Base-by-base conservation (phyloP, 2,329 filamentous ascomycete genomes). In the Neonectria magnoliae region DNA sequence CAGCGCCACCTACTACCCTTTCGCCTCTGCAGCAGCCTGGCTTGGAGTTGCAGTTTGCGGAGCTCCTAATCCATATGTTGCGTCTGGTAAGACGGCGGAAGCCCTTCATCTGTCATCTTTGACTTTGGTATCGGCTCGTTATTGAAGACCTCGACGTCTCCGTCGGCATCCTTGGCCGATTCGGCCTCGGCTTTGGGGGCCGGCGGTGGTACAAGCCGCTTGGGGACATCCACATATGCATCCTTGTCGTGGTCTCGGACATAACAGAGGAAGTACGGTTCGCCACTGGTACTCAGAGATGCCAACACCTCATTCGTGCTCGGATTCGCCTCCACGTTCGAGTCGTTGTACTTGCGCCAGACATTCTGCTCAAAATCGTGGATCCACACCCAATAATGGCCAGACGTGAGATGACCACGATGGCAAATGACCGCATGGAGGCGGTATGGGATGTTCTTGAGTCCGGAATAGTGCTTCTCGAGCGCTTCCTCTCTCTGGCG, bases 381-480 rank as follows among this genome's bases (percentile, higher is more conserved):
- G 68, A 99, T 97, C 86, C 94, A 98, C 48, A 98, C 93, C 91
- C 93, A 98, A 81, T 98, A 99, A 78, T 99, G 96, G 0, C 96
- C 96, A 50, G 90, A 90, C 48, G 84, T 86, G 44, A 90, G 85
- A 71, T 84, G 83, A 33, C 93, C 93, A 20, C 91, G 90, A 77
- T 99, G 96, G 73, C 97, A 95, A 75, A 99, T 97, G 33, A 98
- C 92, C 0, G 95, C 93, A 71, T 98, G 94, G 5, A 99, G 87
- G 14, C 89, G 89, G 77, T 98, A 99, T 11, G 90, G 87, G 51
- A 93, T 82, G 27, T 88, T 82, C 47, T 85, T 85, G 73, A 90
- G 86, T 57, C 87, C 85, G 4, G 83, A 83, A 73, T 74, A 64
- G 48, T 76, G 73, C 38, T 70, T 61, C 33, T 74, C 64, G 1